Base-by-base conservation (phyloP, 2,329 filamentous ascomycete species). In the Pseudogymnoascus sp. region DNA sequence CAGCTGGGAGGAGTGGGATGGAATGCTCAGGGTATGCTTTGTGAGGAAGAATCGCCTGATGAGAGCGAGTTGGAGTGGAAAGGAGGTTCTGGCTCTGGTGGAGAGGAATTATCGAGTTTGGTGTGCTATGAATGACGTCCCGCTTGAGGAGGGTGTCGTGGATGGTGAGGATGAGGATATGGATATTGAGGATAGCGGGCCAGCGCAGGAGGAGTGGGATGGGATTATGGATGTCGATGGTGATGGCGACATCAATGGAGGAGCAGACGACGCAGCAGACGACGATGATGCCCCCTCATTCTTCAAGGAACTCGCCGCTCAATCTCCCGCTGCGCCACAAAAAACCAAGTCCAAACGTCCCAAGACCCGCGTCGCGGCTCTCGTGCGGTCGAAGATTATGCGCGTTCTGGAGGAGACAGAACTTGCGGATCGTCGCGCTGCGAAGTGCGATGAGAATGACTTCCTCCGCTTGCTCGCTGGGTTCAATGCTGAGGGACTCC, bases 1-100 rank as follows among this genome's bases (percentile, higher is more conserved):
- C 67, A 90, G 87, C 73, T 97, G 93, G 77, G 91, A 96, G 62
- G 95, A 97, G 75, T 97, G 93, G 88, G 93, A 97, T 72, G 93
- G 93, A 8, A 81, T 97, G 73, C 76, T 97, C 66, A 81, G 91
- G 60, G 86, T 96, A 42, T 86, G 87, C 65, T 96, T 96, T 69
- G 87, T 89, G 61, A 82, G 95, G 69, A 95, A 96, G 79, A 97
- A 97, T 77, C 91, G 93, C 75, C 96, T 91, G 0, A 79, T 97
- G 62, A 82, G 92, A 40, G 88, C 91, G 4, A 88, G 86, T 65
- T 96, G 92, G 78, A 79, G 96, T 61, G 89, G 89, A 14, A 88
- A 86, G 63, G 90, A 90, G 69, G 88, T 96, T 1, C 82, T 96
- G 72, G 83, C 85, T 63, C 87, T 97, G 81, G 79, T 96, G 18